phyloP scores from a whole-genome alignment of 2,329 filamentous ascomycete species.

The Cercospora berteroae region DNA sequence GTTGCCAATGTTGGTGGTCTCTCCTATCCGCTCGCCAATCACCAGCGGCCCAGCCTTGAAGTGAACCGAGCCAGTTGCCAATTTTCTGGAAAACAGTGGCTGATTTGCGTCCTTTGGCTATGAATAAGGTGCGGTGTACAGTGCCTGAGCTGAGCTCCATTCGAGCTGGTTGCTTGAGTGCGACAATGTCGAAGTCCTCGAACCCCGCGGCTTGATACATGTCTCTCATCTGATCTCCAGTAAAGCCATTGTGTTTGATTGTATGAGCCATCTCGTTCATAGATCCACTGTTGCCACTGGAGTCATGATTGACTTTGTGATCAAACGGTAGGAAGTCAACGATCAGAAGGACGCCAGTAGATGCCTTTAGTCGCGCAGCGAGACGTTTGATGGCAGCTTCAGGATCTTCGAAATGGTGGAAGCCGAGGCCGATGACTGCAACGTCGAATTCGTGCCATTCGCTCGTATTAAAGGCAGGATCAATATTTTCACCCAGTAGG shows the following conservation, averaged over 20 bases:
- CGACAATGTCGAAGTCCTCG: conserved; percentile 34
- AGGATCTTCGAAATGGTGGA: conserved; percentile 46
- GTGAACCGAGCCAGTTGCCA: conserved; percentile 18
- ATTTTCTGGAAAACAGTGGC: conserved; percentile 25
- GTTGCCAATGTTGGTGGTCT: conserved; percentile 7
- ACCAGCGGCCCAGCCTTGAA: conserved; percentile 16
- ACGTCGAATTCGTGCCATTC: conserved; percentile 45
- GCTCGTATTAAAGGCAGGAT: conserved; percentile 26
- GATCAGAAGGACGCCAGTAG: conserved; percentile 29
- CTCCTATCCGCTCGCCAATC: conserved; percentile 1
- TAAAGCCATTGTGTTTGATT: conserved; percentile 39
- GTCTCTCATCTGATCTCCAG: conserved; percentile 25
- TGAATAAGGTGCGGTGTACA: conserved; percentile 33
- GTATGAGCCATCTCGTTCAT: conserved; percentile 33
- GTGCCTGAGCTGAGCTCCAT: conserved; percentile 32
- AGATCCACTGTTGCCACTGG: conserved; percentile 12
- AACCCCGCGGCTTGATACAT: conserved; percentile 33
- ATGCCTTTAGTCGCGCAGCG: conserved; percentile 30
- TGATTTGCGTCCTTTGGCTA: conserved; percentile 34
- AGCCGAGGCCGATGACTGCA: conserved; percentile 44
- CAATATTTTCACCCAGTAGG: conserved; percentile 29
- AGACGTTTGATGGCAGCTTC: conserved; percentile 31
- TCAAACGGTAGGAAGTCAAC: conserved; percentile 36
- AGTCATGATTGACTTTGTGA: conserved; percentile 13
- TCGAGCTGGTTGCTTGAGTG: conserved; percentile 30